Base-by-base conservation (phyloP, 352 stramenopile species). In the Globisporangium radiosum region DNA sequence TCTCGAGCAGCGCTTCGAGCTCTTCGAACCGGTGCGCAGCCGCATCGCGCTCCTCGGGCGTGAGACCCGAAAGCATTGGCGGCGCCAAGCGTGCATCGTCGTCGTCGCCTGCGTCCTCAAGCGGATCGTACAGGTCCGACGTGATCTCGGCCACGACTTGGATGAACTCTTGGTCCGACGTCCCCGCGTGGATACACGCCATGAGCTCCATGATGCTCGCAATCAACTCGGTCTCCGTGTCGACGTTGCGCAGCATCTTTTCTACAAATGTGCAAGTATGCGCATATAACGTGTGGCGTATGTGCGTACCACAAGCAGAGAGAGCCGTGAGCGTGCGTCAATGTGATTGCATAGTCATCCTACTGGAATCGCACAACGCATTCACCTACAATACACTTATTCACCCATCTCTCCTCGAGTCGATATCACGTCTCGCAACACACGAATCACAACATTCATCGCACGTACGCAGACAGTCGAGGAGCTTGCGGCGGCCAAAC, bases 61-160 rank as follows among this genome's bases (percentile, higher is more conserved):
- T 75, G 7, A 86, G 48, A 11, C 75, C 76, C 14, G 54, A 59
- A 50, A 63, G 60, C 8, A 60, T 37, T 3, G 60, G 53, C 62
- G 73, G 38, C 15, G 71, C 25, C 14, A 71, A 47, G 14, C 68
- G 45, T 17, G 57, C 19, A 47, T 64, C 45, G 42, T 60, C 37
- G 42, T 69, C 48, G 38, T 60, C 40, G 40, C 60, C 52, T 17
- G 56, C 60, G 51, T 73, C 66, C 54, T 92, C 80, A 19, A 92
- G 71, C 0, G 71, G 69, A 40, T 92, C 83, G 54, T 90, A 93
- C 64, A 93, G 59, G 52, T 93, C 83, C 4, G 75, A 87, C 44
- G 83, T 75, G 39, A 90, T 90, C 54, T 93, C 83, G 10, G 81
- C 78, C 1, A 91, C 75, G 2, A 90, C 71, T 52, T 88, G 81